Base-by-base conservation (phyloP, 2,329 filamentous ascomycete genomes). In the Neonectria magnoliae region DNA sequence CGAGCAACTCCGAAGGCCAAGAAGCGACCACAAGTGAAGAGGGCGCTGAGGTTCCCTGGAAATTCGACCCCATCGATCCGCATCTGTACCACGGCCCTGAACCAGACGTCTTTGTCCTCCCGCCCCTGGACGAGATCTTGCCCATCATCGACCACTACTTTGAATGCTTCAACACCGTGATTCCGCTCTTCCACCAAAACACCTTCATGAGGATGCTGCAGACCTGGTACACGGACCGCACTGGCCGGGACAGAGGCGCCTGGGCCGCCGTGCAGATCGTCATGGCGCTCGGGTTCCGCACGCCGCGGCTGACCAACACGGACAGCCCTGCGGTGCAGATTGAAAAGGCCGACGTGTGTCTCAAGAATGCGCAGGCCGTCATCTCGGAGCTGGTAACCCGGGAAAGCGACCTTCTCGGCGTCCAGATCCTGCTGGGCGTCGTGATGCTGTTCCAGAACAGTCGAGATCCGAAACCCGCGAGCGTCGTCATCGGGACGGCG, bases 211-310 rank as follows among this genome's bases (percentile, higher is more conserved):
- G 67, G 7, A 69, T 80, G 65, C 57, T 82, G 2, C 71, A 74
- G 4, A 65, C 69, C 0, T 83, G 78, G 71, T 82, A 81, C 48
- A 73, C 69, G 2, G 62, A 72, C 3, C 68, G 62, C 1, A 22
- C 42, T 6, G 36, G 57, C 2, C 60, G 73, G 3, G 68, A 74
- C 20, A 71, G 68, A 51, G 75, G 73, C 1, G 66, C 69, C 1
- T 81, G 79, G 77, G 80, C 80, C 0, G 76, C 79, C 13, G 78
- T 82, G 18, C 79, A 81, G 10, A 75, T 79, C 33, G 78, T 80
- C 25, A 67, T 81, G 44, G 80, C 80, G 4, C 69, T 82, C 5
- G 77, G 77, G 1, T 77, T 78, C 44, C 74, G 76, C 9, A 72
- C 73, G 3, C 69, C 72, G 0, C 64, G 67, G 5, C 67, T 73